Percentiles rank a stretch among this genome's conserved stretches.
Evolutionary conservation across 2,329 filamentous ascomycete species (phyloP).

Genomic region (Bipolaris gigantea): DNA sequence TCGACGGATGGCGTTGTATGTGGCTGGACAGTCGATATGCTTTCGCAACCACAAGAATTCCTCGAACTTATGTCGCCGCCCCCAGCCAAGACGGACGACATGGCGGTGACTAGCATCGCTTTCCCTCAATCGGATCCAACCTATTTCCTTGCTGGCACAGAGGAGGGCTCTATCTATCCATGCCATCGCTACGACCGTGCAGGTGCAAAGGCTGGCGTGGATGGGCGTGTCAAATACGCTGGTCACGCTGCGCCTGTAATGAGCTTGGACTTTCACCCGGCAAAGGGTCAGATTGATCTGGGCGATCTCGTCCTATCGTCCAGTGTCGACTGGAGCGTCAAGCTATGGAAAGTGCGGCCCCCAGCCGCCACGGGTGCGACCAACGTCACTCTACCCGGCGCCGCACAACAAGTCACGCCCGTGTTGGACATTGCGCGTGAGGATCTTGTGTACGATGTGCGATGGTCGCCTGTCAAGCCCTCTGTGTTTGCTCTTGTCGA

Average conservation of each 20-base stretch:
- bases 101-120: slow-evolving; percentile 90
- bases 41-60: slow-evolving; percentile 92
- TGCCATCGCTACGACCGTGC: slow-evolving; percentile 97
- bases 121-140: slow-evolving; percentile 96
- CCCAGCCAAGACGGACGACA: slow-evolving; percentile 82
- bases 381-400: slow-evolving; percentile 44
- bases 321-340: slow-evolving; percentile 94
- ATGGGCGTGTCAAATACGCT: slow-evolving; percentile 82
- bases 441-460: slow-evolving; percentile 94
- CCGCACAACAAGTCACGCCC: slow-evolving; percentile 63
- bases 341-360: slow-evolving; percentile 90
- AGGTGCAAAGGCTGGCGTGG: slow-evolving; percentile 93
- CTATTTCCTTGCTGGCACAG: slow-evolving; percentile 94
- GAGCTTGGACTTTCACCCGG: slow-evolving; percentile 93
- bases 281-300: slow-evolving; percentile 87
- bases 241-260: slow-evolving; percentile 94
- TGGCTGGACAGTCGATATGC: slow-evolving; percentile 97
- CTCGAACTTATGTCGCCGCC: slow-evolving; percentile 84
- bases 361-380: slow-evolving; percentile 66
- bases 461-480: slow-evolving; percentile 92
- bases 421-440: slow-evolving; percentile 90
- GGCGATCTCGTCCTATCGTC: slow-evolving; percentile 92
- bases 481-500: slow-evolving; percentile 95
- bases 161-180: slow-evolving; percentile 94
- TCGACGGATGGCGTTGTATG: slow-evolving; percentile 97